Conservation (phyloP, 306 rosid species). For the Chamaecrista fasciculata region DNA sequence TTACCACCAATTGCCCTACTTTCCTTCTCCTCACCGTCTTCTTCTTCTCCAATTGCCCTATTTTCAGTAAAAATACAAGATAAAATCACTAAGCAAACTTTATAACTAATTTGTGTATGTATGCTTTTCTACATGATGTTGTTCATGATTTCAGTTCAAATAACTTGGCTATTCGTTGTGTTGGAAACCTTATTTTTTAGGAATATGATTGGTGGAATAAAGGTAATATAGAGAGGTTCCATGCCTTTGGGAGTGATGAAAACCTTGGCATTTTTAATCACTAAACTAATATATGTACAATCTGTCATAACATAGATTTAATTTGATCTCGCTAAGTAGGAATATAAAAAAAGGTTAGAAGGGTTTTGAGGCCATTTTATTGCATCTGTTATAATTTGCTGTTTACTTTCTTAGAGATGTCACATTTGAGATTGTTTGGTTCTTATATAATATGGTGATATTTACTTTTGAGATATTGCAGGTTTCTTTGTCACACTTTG, state of each 20-base stretch:
- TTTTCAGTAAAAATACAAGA: too few relatives aligned
- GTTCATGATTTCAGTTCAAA: neutral
- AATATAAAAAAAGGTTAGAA: too few relatives aligned
- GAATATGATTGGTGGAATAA: neutral
- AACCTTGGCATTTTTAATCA: neutral
- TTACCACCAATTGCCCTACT: too few relatives aligned
- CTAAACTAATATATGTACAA: neutral
- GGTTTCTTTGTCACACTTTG: constrained; percentile 83
- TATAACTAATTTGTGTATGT: neutral
- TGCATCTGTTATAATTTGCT: neutral
- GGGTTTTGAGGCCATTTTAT: too few relatives aligned
- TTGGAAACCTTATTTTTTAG: neutral
- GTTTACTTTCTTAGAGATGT: neutral
- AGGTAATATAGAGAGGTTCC: neutral
- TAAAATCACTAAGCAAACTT: neutral
- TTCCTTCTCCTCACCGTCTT: too few relatives aligned
- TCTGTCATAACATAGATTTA: too few relatives aligned
- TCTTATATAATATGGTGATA: constrained; percentile 5
- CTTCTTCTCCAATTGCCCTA: too few relatives aligned
- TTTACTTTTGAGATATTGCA: constrained; percentile 40
- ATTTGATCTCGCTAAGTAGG: too few relatives aligned
- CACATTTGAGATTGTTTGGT: constrained; percentile 8
- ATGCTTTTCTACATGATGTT: neutral
- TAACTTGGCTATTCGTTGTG: neutral
- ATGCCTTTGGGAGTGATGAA: constrained; percentile 6